phyloP scores from a whole-genome alignment of 176 grass and related monocot species.

The Echinochloa phyllopogon region DNA sequence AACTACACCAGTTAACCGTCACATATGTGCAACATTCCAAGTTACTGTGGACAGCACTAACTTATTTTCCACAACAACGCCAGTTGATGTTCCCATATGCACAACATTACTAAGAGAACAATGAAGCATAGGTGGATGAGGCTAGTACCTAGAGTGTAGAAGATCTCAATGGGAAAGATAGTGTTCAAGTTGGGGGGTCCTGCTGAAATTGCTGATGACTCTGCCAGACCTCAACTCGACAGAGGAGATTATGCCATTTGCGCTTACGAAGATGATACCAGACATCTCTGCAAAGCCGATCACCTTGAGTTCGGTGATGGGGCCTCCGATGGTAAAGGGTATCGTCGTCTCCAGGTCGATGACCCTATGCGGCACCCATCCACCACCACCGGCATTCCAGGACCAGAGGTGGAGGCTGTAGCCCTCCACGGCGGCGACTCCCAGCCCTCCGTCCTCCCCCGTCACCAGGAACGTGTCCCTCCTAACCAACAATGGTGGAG shows the following conservation, averaged over 20 bases:
- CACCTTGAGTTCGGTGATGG: neutral
- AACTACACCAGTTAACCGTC: no score
- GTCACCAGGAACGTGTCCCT: neutral
- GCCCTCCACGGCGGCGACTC: neutral
- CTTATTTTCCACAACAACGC: no score
- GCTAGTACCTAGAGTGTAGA: neutral
- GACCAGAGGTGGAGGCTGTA: neutral
- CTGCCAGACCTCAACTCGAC: neutral
- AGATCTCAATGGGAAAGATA: neutral
- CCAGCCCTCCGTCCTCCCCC: neutral
- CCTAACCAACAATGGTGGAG: neutral
- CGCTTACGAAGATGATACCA: neutral
- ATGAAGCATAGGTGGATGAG: neutral
- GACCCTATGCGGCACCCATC: neutral
- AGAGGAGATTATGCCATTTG: neutral
- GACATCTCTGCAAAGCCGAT: neutral
- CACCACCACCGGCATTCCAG: neutral
- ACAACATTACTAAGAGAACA: no score
- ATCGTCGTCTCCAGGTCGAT: neutral
- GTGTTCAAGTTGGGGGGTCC: neutral
- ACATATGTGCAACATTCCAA: neutral
- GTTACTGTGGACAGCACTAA: no score
- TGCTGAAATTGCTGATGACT: neutral
- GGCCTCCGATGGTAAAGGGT: neutral
- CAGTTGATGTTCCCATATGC: no score